Base-by-base conservation (phyloP, 441 rosid genomes). In the Cnidoscolus chayamansa region DNA sequence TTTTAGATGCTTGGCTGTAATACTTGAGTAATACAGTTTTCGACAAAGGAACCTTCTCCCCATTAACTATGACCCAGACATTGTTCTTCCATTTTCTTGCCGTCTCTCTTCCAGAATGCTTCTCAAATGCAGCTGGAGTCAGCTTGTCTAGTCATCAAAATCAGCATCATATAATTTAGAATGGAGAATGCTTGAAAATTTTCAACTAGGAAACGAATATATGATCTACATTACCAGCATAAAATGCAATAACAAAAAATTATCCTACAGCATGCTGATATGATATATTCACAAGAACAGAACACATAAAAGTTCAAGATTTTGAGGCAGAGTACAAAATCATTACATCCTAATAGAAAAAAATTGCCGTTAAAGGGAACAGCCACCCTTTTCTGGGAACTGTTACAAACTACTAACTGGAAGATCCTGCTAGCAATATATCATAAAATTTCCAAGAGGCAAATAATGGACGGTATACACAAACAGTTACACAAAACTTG, bases 81-180 rank as follows among this genome's bases (percentile, higher is more conserved):
- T 96, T 96, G 82, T 92, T 96, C 85, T 96, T 96, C 99, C 99
- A 96, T 75, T 93, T 96, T 72, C 93, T 86, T 79, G 99, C 98
- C 1, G 97, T 91, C 89, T 93, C 99, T 83, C 99, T 90, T 54
- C 99, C 98, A 73, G 99, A 93, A 83, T 96, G 99, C 90, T 96
- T 96, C 90, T 96, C 99, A 74, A 96, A 96, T 37, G 97, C 98
- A 81, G 98, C 93, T 11, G 99, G 98, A 76, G 96, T 91, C 81
- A 93, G 79, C 89, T 91, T 93, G 67, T 84, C 99, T 96, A 79
- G 55, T 53, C 63, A 81, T 70, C 67, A 65, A 71, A 25, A 80
- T 70, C 71, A 76, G 47, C 76, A 78, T 10, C 25, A 40, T 60
- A 75, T 35, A 65, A 79, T 82, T 49, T 76, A 53, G 66, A 74